Base-by-base conservation (phyloP, 1,284 basidiomycete genomes). In the Hypsizygus ulmarius region DNA sequence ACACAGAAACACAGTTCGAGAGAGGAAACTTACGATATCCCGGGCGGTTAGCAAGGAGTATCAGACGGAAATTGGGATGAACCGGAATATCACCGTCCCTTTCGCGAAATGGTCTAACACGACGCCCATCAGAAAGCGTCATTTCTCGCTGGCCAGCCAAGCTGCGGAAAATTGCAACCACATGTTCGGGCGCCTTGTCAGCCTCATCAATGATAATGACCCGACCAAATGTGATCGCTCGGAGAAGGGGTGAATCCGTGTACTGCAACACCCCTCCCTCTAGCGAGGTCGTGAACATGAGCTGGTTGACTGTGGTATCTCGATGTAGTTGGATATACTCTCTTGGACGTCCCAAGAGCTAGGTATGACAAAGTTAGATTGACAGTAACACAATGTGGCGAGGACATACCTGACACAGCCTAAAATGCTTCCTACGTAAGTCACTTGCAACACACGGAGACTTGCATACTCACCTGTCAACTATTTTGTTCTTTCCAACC, bases 101-200 rank as follows among this genome's bases (percentile, higher is more conserved):
- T 50, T 79, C 74, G 39, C 63, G 63, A 28, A 63, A 59, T 9
- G 65, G 63, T n/a, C 76, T 65, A 1, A 84, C 79, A 8, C 80
- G 68, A 1, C 82, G 69, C 16, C 82, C 82, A 61, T 85, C 81
- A 0, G 79, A 70, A 3, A 84, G 69, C 0, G 76, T 77, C 62
- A 85, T 67, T 60, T 84, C 82, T 7, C 77, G 73, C 47, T 82
- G 79, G 1, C 81, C 78, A 2, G 81, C 81, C 27, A 85, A 72
- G 58, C 81, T 82, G 27, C 79, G 70, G 72, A 85, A 84, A 43
- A 84, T 76, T 3, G 82, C 81, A 12, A 84, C 81, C 44, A 85
- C 82, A 51, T 85, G 81, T 57, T 84, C 82, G 2, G 82, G 80
- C 9, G 82, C 82, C 63, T 85, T 85, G 65, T 85, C 82, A 6